Base-by-base conservation (phyloP, 495 filamentous ascomycete genomes). In the Aspergillus egyptiacus region DNA sequence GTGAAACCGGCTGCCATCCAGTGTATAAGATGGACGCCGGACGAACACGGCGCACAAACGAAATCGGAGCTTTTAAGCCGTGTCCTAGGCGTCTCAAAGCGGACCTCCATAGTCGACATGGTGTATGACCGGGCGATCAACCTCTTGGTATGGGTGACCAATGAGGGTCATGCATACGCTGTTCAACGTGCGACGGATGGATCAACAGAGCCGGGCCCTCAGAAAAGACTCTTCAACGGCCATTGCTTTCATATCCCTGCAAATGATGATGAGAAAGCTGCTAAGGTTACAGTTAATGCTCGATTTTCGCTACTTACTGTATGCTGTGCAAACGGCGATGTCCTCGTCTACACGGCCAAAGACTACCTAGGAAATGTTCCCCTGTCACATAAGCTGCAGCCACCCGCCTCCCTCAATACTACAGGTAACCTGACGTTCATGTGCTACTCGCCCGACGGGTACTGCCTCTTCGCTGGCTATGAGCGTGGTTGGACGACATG, bases 111-210 rank as follows among this genome's bases (percentile, higher is more conserved):
- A 31, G 63, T 66, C 31, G 86, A 95, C 43, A 96, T 99, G 89
- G 84, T 95, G 19, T 85, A 96, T 68, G 93, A 99, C 65, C 81
- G 91, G 54, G 91, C 93, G 1, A 99, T 99, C 91, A 97, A 93
- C 58, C 76, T 99, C 14, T 84, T 87, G 28, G 85, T 91, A 14
- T 99, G 94, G 94, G 79, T 95, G 47, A 94, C 89, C 7, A 87
- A 76, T 58, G 91, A 91, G 58, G 94, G 94, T 1, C 84, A 80
- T 61, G 91, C 89, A 3, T 97, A 95, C 63, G 89, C 91, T 17
- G 89, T 97, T 15, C 94, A 99, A 64, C 80, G 89, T 48, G 55
- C 72, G n/a, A 47, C 56, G 4, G 61, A 59, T 13, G 62, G 25
- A 23, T 54, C 63, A 18, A 59, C 57, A 24, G 64, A 71, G 25